phyloP scores from a whole-genome alignment of 2,329 filamentous ascomycete genomes.

The Allantophomopsis lycopodina region DNA sequence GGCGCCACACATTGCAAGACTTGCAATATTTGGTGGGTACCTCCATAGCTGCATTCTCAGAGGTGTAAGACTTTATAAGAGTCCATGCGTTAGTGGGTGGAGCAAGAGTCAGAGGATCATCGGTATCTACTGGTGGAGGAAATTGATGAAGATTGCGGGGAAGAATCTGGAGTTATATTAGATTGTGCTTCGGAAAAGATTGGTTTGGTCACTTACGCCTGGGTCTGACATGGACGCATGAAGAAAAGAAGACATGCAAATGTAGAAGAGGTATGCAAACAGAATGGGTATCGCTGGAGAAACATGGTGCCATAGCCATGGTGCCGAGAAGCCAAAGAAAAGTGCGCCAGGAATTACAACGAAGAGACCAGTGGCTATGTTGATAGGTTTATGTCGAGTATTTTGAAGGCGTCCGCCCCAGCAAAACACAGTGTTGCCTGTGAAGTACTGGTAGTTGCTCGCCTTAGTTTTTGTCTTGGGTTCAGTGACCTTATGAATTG shows the following conservation, averaged over 20 bases:
- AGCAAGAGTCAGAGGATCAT: constrained; percentile 69
- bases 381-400: constrained; percentile 74
- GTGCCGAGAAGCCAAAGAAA: constrained; percentile 73
- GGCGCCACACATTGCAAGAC: constrained; percentile 94
- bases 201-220: constrained; percentile 49
- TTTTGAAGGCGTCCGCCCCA: constrained; percentile 79
- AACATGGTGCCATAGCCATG: constrained; percentile 74
- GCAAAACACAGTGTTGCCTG: constrained; percentile 86
- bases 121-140: constrained; percentile 59
- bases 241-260: constrained; percentile 86
- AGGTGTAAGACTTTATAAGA: constrained; percentile 68
- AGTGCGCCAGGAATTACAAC: constrained; percentile 67
- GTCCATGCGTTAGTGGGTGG: constrained; percentile 91
- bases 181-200: constrained; percentile 1
- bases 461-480: constrained; percentile 33
- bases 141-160: constrained; percentile 86
- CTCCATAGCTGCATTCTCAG: constrained; percentile 77
- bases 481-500: constrained; percentile 4
- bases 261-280: constrained; percentile 82
- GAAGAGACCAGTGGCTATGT: constrained; percentile 70
- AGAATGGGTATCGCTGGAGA: constrained; percentile 79
- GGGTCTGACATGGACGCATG: constrained; percentile 89
- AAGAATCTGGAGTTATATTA: constrained; percentile 51
- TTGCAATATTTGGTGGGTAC: constrained; percentile 97
- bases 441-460: constrained; percentile 83